Evolutionary conservation across 2,329 filamentous ascomycete genomes (phyloP).

Genomic region (Diplocarpon rosae): DNA sequence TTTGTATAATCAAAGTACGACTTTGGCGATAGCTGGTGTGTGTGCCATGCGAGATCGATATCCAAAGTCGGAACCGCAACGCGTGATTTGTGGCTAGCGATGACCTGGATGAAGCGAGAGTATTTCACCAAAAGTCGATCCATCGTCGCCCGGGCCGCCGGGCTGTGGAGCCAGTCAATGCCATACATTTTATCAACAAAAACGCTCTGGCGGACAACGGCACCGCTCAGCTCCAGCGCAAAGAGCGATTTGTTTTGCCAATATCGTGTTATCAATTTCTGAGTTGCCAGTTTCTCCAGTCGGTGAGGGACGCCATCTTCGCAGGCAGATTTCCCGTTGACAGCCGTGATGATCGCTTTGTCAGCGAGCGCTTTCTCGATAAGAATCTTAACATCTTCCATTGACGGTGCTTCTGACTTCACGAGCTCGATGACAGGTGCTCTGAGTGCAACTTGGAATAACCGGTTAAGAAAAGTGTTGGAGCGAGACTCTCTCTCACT

Average conservation of each 20-base stretch:
- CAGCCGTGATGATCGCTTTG: constrained; percentile 29
- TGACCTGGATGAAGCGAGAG: constrained; percentile 49
- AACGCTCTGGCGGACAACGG: constrained; percentile 53
- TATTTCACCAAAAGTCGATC: constrained; percentile 54
- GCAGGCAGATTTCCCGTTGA: constrained; percentile 27
- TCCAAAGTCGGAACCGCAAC: constrained; percentile 61
- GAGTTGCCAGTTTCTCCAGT: constrained; percentile 35
- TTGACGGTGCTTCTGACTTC: constrained; percentile 29
- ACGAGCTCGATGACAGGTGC: constrained; percentile 33
- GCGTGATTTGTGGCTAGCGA: constrained; percentile 35
- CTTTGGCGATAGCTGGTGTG: constrained; percentile 55
- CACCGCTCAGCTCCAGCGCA: constrained; percentile 52
- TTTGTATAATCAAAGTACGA: constrained; percentile 51
- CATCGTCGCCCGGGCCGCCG: constrained; percentile 53
- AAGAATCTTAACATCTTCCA: constrained; percentile 39
- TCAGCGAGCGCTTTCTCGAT: constrained; percentile 38
- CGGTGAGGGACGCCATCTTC: constrained; percentile 17
- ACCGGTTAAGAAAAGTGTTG: constrained; percentile 45
- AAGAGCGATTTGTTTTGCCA: constrained; percentile 58
- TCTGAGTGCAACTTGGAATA: constrained; percentile 39
- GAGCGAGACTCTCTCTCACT: constrained; percentile 9
- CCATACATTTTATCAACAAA: constrained; percentile 65
- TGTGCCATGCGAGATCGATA: constrained; percentile 70
- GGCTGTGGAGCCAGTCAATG: constrained; percentile 70
- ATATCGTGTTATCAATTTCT: constrained; percentile 61